Percentiles rank a stretch among this genome's conserved stretches.
Conservation (phyloP, 805 yeast genomes). For the Candida easanensis region DNA sequence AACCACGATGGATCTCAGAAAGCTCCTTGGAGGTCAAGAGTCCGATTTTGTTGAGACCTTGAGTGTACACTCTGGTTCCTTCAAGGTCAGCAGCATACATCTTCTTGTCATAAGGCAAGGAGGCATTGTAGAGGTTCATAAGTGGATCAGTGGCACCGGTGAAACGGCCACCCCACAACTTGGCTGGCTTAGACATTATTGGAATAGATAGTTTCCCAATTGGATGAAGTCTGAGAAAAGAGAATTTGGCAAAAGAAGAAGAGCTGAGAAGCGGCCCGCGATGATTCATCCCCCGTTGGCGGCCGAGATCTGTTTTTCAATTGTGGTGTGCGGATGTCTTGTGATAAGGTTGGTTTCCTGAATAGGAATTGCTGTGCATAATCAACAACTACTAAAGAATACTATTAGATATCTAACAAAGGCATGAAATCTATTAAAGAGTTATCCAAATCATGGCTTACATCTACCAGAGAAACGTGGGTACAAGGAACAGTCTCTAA, state of each 20-base stretch:
- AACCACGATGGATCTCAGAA: constrained; percentile 77
- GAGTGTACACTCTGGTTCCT: constrained; percentile 91
- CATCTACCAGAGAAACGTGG: constrained; percentile 99
- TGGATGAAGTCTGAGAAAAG: background rate
- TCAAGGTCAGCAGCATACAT: constrained; percentile 94
- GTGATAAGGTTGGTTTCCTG: background rate
- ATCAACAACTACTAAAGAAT: background rate
- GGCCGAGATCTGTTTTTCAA: background rate
- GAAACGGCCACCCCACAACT: constrained; percentile 97
- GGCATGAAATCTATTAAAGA: too few species aligned
- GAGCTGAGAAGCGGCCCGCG: background rate
- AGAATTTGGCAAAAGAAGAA: background rate
- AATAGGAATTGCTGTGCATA: background rate
- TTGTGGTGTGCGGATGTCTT: background rate
- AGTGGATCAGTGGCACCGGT: constrained; percentile 96
- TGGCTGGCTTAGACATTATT: constrained; percentile 37
- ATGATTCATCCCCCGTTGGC: background rate
- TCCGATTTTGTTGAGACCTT: constrained; percentile 78
- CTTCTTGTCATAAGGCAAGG: constrained; percentile 90
- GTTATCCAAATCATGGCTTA: constrained; percentile 71
- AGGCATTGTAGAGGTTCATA: constrained; percentile 96
- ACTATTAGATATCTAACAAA: too few species aligned
- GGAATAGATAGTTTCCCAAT: too few species aligned
- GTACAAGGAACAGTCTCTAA: constrained; percentile 95
- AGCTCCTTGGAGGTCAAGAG: constrained; percentile 73